Percentiles rank a stretch among this genome's conserved stretches.
phyloP scores from a whole-genome alignment of 2,329 filamentous ascomycete genomes.

The Xylariaceae sp. region DNA sequence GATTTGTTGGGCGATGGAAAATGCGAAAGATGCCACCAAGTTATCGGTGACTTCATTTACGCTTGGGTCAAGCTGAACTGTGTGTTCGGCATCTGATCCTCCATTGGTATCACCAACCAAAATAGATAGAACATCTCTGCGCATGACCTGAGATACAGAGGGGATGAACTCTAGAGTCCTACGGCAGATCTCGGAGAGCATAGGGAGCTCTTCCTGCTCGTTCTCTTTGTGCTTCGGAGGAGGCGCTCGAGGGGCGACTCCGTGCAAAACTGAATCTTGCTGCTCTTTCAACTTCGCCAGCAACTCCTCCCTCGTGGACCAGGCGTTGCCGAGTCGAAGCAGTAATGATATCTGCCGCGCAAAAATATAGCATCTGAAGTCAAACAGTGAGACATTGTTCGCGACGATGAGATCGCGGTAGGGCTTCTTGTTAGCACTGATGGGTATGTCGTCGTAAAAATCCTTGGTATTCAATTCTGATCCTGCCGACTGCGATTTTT shows the following conservation, averaged over 20 bases:
- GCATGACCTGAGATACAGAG: conserved; percentile 73
- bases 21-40: conserved; percentile 74
- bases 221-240: conserved; percentile 49
- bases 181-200: conserved; percentile 83
- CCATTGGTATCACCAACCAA: conserved; percentile 42
- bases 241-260: conserved; percentile 52
- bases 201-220: conserved; percentile 69
- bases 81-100: conserved; percentile 31
- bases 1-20: conserved; percentile 72
- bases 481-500: conserved; percentile 37
- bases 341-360: conserved; percentile 81
- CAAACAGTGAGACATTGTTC: conserved; percentile 93
- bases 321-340: conserved; percentile 75
- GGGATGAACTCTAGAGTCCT: conserved; percentile 82
- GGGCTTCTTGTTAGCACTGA: conserved; percentile 67
- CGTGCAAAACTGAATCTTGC: conserved; percentile 56
- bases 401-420: conserved; percentile 90
- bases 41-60: conserved; percentile 64
- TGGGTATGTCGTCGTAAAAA: conserved; percentile 55
- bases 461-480: conserved; percentile 31
- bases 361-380: conserved; percentile 93
- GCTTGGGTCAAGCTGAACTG: conserved; percentile 33
- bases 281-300: conserved; percentile 61
- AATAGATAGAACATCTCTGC: conserved; percentile 71
- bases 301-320: conserved; percentile 60